Percentiles rank a stretch among this genome's conserved stretches.
phyloP scores from a whole-genome alignment of 139 green algal species.

The Chlamydomonas asymmetrica region DNA sequence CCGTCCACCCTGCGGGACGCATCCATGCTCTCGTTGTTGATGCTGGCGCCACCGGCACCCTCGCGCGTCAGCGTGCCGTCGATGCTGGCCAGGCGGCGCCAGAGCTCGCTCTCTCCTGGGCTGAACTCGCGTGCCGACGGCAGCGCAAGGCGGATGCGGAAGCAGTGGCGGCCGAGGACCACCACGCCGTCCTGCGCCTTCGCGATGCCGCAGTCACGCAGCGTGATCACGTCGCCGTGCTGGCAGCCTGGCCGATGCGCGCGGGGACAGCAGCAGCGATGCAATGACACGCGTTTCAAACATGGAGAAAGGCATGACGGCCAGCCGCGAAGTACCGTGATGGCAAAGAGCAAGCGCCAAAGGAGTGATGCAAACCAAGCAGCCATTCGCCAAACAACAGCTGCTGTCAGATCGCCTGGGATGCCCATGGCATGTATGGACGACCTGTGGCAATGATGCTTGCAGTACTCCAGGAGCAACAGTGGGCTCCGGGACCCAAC shows the following conservation, averaged over 20 bases:
- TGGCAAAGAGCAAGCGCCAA: no score
- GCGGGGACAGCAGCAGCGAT: background rate
- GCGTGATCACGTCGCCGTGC: constrained; percentile 27
- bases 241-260: constrained; percentile 13
- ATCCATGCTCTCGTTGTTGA: background rate
- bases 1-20: background rate
- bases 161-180: constrained; percentile 34
- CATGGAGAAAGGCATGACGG: no score
- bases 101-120: background rate
- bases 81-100: constrained; percentile 15
- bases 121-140: constrained; percentile 1
- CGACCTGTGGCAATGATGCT: background rate
- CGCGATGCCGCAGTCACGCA: constrained; percentile 11
- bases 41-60: background rate
- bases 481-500: background rate
- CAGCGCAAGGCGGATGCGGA: constrained; percentile 11
- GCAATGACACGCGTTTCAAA: background rate
- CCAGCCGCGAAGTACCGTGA: no score
- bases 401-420: background rate
- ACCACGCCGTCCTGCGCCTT: background rate
- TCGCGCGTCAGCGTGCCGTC: background rate
- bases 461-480: background rate
- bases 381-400: no score
- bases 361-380: background rate
- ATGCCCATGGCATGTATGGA: background rate